These are phyloP conservation scores for Zanthoxylum bungeanum DNA, from an alignment of 345 rosid genomes.

Conservation along the genomic window DNA sequence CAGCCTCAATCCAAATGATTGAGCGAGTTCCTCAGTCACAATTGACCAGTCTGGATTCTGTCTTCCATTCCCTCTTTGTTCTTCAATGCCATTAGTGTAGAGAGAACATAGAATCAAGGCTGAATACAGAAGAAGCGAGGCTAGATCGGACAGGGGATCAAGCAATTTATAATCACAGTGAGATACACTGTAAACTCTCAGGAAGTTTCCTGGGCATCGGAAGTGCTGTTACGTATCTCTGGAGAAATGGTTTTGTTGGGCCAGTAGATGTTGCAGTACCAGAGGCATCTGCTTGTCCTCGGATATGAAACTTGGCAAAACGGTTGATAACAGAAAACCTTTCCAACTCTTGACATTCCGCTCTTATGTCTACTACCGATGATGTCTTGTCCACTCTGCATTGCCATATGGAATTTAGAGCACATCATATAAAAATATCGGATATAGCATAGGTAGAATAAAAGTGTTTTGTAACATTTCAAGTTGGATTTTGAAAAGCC, in stretches of 20 bases:
- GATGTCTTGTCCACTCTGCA: constrained; percentile 61
- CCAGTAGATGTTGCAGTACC: constrained; percentile 31
- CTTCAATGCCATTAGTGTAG: constrained; percentile 22
- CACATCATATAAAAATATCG: too few relatives aligned
- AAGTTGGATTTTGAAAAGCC: too few relatives aligned
- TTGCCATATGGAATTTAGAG: constrained; percentile 4
- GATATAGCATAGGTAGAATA: too few relatives aligned
- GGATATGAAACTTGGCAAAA: constrained; percentile 81
- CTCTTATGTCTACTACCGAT: constrained; percentile 48
- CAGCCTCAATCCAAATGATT: constrained; percentile 20
- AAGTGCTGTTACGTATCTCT: constrained; percentile 62
- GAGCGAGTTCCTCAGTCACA: constrained; percentile 21
- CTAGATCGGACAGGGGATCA: constrained; percentile 17
- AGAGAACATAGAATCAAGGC: constrained; percentile 12
- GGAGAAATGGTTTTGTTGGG: constrained; percentile 38
- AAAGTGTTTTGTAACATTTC: too few relatives aligned
- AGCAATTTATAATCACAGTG: constrained; percentile 48
- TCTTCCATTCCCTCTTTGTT: constrained; percentile 18
- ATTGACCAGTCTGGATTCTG: constrained; percentile 23
- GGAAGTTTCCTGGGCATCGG: constrained; percentile 64
- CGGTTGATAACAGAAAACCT: constrained; percentile 75
- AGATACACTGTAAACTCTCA: constrained; percentile 63
- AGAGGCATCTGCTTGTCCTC: constrained; percentile 40
- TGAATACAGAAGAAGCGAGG: constrained; percentile 16
- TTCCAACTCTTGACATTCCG: constrained; percentile 76